Conservation (phyloP, 2,329 filamentous ascomycete genomes). For the Trichoderma endophyticum region DNA sequence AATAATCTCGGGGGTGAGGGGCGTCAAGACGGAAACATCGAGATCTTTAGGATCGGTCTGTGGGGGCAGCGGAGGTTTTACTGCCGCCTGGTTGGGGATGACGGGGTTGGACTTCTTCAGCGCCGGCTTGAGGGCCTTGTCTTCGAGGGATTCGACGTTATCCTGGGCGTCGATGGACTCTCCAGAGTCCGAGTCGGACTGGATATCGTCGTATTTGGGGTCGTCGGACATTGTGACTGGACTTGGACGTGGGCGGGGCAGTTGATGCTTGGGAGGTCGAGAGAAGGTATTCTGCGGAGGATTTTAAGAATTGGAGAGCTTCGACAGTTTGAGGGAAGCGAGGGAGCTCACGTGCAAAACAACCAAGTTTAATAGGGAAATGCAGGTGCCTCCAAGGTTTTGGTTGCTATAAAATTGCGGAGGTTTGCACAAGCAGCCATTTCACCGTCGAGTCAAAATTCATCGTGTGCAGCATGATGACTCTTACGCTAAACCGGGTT, state of each 20-base stretch:
- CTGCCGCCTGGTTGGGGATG: slow-evolving; percentile 54
- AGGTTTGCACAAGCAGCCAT: slow-evolving; percentile 27
- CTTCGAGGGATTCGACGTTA: slow-evolving; percentile 55
- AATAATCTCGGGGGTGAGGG: slow-evolving; percentile 94
- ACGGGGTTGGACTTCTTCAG: slow-evolving; percentile 69
- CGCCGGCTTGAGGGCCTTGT: slow-evolving; percentile 75
- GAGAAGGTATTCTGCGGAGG: background rate
- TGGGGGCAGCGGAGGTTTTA: slow-evolving; percentile 62
- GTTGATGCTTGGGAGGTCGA: background rate
- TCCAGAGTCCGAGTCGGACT: slow-evolving; percentile 65
- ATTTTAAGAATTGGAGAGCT: background rate
- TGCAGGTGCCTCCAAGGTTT: slow-evolving; percentile 12
- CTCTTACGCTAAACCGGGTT: slow-evolving; percentile 38
- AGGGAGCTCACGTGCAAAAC: background rate
- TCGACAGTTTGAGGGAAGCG: background rate
- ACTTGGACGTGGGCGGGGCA: slow-evolving; percentile 22
- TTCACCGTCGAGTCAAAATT: slow-evolving; percentile 41
- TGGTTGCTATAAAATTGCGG: slow-evolving; percentile 25
- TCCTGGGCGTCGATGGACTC: slow-evolving; percentile 62
- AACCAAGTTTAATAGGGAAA: background rate
- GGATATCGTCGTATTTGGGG: slow-evolving; percentile 66
- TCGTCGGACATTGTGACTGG: slow-evolving; percentile 44
- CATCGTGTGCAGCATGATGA: slow-evolving; percentile 42
- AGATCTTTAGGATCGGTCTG: slow-evolving; percentile 91
- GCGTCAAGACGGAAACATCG: slow-evolving; percentile 75